Percentiles rank a stretch among this genome's conserved stretches.
Conservation (phyloP, 345 rosid species). For the Gossypium australe region DNA sequence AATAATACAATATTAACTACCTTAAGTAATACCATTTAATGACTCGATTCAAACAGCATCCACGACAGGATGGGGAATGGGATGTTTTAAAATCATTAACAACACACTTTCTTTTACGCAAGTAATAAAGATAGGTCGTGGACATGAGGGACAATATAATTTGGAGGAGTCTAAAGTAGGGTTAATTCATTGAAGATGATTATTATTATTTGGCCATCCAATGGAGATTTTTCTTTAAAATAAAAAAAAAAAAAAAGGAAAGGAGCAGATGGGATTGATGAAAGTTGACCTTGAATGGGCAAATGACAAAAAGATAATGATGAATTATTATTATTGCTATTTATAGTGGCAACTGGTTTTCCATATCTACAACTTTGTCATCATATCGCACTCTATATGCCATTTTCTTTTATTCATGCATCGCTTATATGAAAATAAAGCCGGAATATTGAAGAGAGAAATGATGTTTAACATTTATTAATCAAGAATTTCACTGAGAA, state of each 20-base stretch:
- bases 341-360: conserved; percentile 21
- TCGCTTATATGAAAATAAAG: neutral
- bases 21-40: too few relatives aligned
- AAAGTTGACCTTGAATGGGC: conserved; percentile 18
- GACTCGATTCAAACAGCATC: too few relatives aligned
- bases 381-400: neutral
- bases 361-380: conserved; percentile 28
- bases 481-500: too few relatives aligned
- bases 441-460: too few relatives aligned
- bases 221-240: neutral
- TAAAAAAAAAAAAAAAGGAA: neutral
- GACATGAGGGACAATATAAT: conserved; percentile 22
- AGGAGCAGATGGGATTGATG: neutral
- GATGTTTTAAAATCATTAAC: neutral
- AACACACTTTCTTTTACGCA: neutral
- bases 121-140: conserved; percentile 5
- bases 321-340: conserved; percentile 22
- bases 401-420: neutral
- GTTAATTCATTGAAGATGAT: neutral
- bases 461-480: too few relatives aligned
- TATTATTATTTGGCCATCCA: neutral
- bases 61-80: neutral
- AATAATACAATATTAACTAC: too few relatives aligned
- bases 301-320: conserved; percentile 23
- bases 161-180: conserved; percentile 19